Base-by-base conservation (phyloP, 2,329 filamentous ascomycete genomes). In the Pseudocercospora fuligena region DNA sequence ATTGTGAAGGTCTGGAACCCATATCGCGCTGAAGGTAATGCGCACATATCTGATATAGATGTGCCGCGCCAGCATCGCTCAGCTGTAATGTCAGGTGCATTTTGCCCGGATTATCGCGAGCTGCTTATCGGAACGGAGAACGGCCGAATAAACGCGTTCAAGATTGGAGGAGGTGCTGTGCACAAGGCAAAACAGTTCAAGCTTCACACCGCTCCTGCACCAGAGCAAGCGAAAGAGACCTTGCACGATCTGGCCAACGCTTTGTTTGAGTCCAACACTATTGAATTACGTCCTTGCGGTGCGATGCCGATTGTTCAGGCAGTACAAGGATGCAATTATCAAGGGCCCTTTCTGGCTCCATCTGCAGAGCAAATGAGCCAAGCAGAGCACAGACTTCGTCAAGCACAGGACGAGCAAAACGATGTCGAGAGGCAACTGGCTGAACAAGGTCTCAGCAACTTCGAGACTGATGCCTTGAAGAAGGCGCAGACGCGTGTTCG, bases 1-100 rank as follows among this genome's bases (percentile, higher is more conserved):
- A 77, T 85, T 0, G 77, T 90, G 46, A 88, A 88, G 66, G 78
- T 80, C 2, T 90, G 88, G 88, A 83, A 89, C 73, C 83, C 88
- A 2, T 82, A 84, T 53, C 80, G 81, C 9, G 80, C 85, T 0
- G 74, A 81, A 0, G 80, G 85, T 53, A 82, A 88, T 74, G 81
- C 81, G 0, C 81, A 84, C 36, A 76, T 88, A 23, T 78, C 81
- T n/a, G 82, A 89, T 66, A 75, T 86, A 0, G 79, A 81, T 1
- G 78, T 75, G 0, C 77, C 86, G 9, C 73, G 82, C 4, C 66
- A 66, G 12, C 60, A 67, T 31, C 64, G 69, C n/a, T 84, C 85
- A 3, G 87, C 85, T 1, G 81, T 89, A 54, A 87, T 88, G 82
- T 84, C 83, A 12, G 87, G 86, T 1, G 79, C 83, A 0, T 88